Percentiles rank a stretch among this genome's conserved stretches.
phyloP scores from a whole-genome alignment of 2,329 filamentous ascomycete genomes.

The Neonectria hederae region DNA sequence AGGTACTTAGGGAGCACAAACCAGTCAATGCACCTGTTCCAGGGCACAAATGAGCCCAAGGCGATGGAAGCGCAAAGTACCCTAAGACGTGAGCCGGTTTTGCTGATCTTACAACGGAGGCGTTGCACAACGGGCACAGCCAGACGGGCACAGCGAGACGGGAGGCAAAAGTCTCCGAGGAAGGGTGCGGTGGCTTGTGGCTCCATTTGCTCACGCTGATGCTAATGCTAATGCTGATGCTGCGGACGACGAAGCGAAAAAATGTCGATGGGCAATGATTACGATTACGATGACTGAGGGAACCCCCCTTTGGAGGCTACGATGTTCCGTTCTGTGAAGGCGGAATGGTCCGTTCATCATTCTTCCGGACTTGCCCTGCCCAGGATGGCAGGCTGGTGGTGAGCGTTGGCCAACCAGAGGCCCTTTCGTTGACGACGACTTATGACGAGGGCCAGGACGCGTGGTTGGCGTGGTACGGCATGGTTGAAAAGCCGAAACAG shows the following conservation, averaged over 20 bases:
- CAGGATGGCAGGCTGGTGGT: conserved; percentile 1
- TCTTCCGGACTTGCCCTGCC: not conserved
- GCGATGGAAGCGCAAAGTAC: conserved; percentile 1
- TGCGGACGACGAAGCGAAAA: conserved; percentile 2
- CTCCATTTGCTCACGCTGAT: conserved; percentile 9
- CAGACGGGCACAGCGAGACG: conserved; percentile 24
- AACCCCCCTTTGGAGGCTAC: not conserved
- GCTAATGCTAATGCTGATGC: conserved; percentile 5
- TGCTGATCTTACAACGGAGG: conserved; percentile 38
- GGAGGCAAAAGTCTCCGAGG: conserved; percentile 28
- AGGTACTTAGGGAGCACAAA: not conserved
- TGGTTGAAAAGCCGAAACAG: conserved; percentile 4
- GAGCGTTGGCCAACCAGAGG: conserved; percentile 21
- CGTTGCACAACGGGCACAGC: conserved; percentile 26
- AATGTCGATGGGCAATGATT: not conserved
- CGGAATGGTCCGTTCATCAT: conserved; percentile 1
- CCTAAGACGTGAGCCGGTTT: conserved; percentile 22
- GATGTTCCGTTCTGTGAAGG: not conserved
- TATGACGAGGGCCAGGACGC: conserved; percentile 14
- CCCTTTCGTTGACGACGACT: conserved; percentile 3
- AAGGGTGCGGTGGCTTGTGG: conserved; percentile 11
- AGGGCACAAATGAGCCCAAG: not conserved
- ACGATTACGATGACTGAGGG: conserved; percentile 9
- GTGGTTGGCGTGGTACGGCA: conserved; percentile 17
- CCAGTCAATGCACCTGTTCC: not conserved